These are phyloP conservation scores for Microbotryum violaceum DNA, from an alignment of 1,284 basidiomycete genomes.

Conservation along the genomic window DNA sequence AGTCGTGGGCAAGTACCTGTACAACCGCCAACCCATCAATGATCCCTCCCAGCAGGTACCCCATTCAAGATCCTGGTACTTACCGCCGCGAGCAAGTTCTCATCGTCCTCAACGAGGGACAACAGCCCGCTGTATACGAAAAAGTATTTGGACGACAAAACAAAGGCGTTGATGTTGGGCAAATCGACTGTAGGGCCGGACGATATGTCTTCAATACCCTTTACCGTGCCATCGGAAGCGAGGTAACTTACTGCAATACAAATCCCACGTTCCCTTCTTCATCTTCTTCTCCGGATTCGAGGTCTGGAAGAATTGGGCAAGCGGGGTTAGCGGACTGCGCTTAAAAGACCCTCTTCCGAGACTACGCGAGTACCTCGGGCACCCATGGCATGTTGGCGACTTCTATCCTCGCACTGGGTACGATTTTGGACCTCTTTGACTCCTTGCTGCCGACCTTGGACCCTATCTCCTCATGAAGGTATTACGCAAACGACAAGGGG, in stretches of 20 bases:
- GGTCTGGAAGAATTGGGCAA: slow-evolving; percentile 35
- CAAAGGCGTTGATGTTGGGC: slow-evolving; percentile 49
- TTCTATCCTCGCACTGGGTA: slow-evolving; percentile 42
- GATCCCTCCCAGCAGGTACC: too few relatives aligned
- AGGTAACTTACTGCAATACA: slow-evolving; percentile 36
- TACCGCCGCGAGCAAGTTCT: slow-evolving; percentile 47
- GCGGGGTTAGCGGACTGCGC: slow-evolving; percentile 19
- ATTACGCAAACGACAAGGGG: slow-evolving; percentile 42
- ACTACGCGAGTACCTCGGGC: slow-evolving; percentile 12
- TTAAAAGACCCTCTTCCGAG: slow-evolving; percentile 1
- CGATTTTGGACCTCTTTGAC: slow-evolving; percentile 22
- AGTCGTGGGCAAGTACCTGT: too few relatives aligned
- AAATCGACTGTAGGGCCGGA: slow-evolving; percentile 34
- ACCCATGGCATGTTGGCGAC: slow-evolving; percentile 41
- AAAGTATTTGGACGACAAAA: slow-evolving; percentile 47
- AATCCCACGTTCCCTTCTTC: slow-evolving; percentile 45
- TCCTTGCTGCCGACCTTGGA: slow-evolving; percentile 26
- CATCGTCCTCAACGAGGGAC: slow-evolving; percentile 42
- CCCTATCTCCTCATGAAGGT: slow-evolving; percentile 35
- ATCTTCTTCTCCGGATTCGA: slow-evolving; percentile 46
- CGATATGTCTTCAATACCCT: too few relatives aligned
- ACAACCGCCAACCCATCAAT: too few relatives aligned
- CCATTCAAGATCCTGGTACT: too few relatives aligned
- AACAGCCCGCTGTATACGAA: slow-evolving; percentile 50
- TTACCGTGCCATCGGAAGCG: too few relatives aligned